Base-by-base conservation (phyloP, 208 protist genomes). In the Trypanosoma cruzi region DNA sequence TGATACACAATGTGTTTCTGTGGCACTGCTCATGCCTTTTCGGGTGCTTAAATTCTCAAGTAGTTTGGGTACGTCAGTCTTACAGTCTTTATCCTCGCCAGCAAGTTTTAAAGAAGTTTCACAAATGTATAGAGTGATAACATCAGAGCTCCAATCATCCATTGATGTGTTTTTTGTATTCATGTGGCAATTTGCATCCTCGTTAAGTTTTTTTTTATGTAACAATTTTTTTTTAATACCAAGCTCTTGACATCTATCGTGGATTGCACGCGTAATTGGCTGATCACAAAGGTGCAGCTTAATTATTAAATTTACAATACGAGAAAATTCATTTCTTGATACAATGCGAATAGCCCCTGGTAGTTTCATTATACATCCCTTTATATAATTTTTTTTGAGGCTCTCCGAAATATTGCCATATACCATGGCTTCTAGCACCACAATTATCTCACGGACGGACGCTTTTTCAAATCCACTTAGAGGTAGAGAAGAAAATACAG, bases 391-490 rank as follows among this genome's bases (percentile, higher is more conserved):
- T 63, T 70, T 49, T 32, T 61, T 65, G 0, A 54, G 26, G 36
- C 22, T 2, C 18, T 22, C 29, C 24, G 64, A 71, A 53, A 77
- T 31, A 52, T 71, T 70, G 18, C 64, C 64, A 44, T 77, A 29
- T 20, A 48, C 57, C 42, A 77, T 22, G 36, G 63, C 71, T 49
- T 71, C 64, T 59, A 77, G 48, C 36, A 77, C n/a, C 20, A 59
- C 57, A 36, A 65, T 53, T 28, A 67, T 36, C 42, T 67, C 64
- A 20, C 31, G 40, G n/a, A 71, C 29, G 59, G 71, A 67, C 37
- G 40, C 20, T 28, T 55, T 67, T 34, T 66, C 58, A 55, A 67
- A 48, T 31, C 64, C 50, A 24, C 29, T 20, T 28, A 60, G 26
- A 37, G 55, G 55, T 7, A 71, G 32, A 58, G 36, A 59, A 4